Conservation (phyloP, 2,329 filamentous ascomycete species). For the Sclerotinia sclerotiorum region DNA sequence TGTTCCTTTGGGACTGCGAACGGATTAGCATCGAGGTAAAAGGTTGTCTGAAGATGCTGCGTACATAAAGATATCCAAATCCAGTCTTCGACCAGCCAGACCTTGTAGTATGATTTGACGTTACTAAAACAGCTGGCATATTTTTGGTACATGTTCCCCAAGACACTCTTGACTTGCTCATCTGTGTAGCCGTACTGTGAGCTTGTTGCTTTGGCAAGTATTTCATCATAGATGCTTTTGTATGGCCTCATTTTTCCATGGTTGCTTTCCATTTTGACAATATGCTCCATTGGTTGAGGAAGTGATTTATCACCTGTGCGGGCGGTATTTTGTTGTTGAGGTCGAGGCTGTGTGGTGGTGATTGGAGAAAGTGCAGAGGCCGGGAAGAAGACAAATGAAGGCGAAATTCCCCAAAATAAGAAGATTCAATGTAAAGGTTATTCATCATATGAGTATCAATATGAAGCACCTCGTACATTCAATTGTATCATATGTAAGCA, state of each 20-base stretch:
- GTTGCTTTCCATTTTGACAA: background rate
- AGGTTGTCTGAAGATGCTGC: background rate
- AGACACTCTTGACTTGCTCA: background rate
- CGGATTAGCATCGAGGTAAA: background rate
- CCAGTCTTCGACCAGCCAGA: background rate
- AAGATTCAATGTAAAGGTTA: background rate
- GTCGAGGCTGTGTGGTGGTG: background rate
- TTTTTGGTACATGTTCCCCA: background rate
- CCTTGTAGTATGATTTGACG: background rate
- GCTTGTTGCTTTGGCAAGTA: constrained; percentile 4
- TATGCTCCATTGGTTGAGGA: background rate
- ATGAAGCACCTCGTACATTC: background rate
- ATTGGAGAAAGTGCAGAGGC: background rate
- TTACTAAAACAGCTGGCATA: background rate
- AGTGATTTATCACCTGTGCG: background rate
- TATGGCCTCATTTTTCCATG: background rate
- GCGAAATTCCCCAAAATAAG: background rate
- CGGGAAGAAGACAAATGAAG: background rate
- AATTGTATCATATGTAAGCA: background rate
- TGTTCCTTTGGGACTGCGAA: background rate
- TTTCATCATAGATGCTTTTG: background rate
- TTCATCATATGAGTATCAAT: background rate
- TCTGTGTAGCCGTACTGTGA: background rate
- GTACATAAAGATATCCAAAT: background rate
- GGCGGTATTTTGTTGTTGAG: background rate